Evolutionary conservation across 140 eudicot species (phyloP), one percentile per base, ranked within the genome.

Genomic region (Erigeron philadelphicus): DNA sequence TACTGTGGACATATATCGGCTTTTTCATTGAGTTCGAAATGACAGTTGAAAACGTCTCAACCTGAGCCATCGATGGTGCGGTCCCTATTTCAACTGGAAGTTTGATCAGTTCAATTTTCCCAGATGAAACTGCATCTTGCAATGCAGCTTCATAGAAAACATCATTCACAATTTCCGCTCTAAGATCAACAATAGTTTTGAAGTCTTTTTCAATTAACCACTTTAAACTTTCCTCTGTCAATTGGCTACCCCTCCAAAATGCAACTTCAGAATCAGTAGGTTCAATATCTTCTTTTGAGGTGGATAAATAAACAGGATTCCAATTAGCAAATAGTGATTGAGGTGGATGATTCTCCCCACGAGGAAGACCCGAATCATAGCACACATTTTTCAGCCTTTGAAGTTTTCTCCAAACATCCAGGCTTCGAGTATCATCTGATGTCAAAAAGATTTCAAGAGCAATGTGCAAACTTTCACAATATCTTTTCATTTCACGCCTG

Each of bases 391-490:
- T 93, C 71, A 93, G 72, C 41, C 85, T 77, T 57, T 86, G 98
- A 64, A 93, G 80, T 73, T 89, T 93, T 71, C 90, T 83, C 98
- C 98, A 93, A 16, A 93, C 90, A 78, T 80, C 86, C 41, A 61
- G 43, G 64, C 88, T 82, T 74, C 85, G 73, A 25, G 74, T 73
- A 75, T 93, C 96, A n/a, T 85, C 96, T 59, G 95, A 82, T 8
- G 83, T 83, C 76, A 93, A 77, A 66, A 81, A 89, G 55, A 83
- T 79, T 75, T 93, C 98, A 25, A 93, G 82, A 42, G 98, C 96
- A 64, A 93, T 80, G 63, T 93, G 98, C 74, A 93, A 78, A 76
- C 98, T 93, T 77, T 93, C 98, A 61, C 98, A 93, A 55, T 90
- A 93, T 70, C 97, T 73, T 78, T 89, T 93, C 90, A 93, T 89